Conservation (phyloP, 176 grass and related monocot species). For the Avena atlantica region DNA sequence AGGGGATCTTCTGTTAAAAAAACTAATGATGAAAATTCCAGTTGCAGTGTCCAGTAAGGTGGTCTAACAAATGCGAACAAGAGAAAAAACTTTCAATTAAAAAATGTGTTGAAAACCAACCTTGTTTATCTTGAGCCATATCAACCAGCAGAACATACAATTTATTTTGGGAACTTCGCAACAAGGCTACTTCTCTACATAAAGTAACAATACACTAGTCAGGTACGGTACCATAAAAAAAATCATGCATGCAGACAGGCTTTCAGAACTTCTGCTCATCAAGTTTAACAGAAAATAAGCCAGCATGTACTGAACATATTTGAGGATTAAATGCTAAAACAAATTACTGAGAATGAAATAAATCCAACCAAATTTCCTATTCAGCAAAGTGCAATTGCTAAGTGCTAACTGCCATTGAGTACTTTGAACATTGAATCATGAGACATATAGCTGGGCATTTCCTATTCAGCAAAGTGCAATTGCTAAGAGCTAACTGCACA, state of each 20-base stretch:
- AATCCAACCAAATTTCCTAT: background rate
- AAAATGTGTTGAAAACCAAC: constrained; percentile 51
- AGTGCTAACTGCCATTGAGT: constrained; percentile 25
- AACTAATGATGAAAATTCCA: background rate
- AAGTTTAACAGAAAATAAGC: constrained; percentile 15
- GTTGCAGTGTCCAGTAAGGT: background rate
- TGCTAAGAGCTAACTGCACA: constrained; percentile 13
- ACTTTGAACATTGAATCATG: constrained; percentile 20
- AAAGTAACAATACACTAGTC: constrained; percentile 41
- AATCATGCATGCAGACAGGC: background rate
- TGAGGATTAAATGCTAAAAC: constrained; percentile 24
- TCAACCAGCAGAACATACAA: constrained; percentile 72
- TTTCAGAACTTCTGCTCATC: background rate
- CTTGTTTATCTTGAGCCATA: constrained; percentile 55
- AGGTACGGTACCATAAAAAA: background rate
- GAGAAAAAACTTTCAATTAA: constrained; percentile 11
- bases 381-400: constrained; percentile 3
- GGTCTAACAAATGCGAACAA: constrained; percentile 17
- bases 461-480: background rate
- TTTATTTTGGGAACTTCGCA: constrained; percentile 79
- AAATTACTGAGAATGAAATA: background rate
- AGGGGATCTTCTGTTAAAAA: constrained; percentile 29
- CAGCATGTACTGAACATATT: constrained; percentile 20
- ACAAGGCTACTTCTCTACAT: constrained; percentile 79
- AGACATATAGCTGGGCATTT: background rate